Percentiles rank a stretch among this genome's conserved stretches.
Conservation (phyloP, 768 basidiomycete species). For the Rhizopogon roseolus region DNA sequence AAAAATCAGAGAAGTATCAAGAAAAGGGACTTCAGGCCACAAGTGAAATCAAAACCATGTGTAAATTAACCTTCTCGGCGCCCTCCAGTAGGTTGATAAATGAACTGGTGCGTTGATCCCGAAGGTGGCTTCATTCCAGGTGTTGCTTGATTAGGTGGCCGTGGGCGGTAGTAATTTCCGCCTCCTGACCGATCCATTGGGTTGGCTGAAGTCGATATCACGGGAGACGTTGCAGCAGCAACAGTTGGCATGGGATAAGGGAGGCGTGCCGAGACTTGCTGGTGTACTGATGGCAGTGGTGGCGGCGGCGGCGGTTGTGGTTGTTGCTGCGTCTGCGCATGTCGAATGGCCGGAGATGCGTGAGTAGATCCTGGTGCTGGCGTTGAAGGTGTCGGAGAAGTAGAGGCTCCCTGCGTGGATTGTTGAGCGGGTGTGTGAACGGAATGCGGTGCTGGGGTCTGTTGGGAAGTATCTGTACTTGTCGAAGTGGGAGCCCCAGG, state of each 20-base stretch:
- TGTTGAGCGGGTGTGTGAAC: conserved; percentile 22
- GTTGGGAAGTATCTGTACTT: conserved; percentile 13
- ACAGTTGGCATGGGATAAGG: conserved; percentile 77
- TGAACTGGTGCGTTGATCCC: conserved; percentile 36
- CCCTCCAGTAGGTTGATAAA: conserved; percentile 41
- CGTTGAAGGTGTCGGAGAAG: conserved; percentile 30
- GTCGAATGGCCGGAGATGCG: conserved; percentile 30
- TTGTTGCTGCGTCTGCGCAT: conserved; percentile 26
- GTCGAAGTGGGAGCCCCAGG: conserved; percentile 15
- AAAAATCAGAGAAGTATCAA: not conserved
- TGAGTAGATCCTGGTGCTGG: conserved; percentile 25
- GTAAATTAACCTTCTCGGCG: conserved; percentile 19
- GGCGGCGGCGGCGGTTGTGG: conserved; percentile 7
- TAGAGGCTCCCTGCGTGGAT: conserved; percentile 21
- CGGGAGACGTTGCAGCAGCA: conserved; percentile 56
- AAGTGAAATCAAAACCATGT: conserved; percentile 3
- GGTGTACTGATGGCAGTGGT: conserved; percentile 11
- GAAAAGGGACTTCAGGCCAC: not conserved
- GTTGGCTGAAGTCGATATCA: conserved; percentile 41
- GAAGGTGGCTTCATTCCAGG: conserved; percentile 19
- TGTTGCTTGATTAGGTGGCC: conserved; percentile 26
- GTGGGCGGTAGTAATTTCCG: conserved; percentile 52
- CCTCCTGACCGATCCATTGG: conserved; percentile 22
- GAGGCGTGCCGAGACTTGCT: conserved; percentile 24
- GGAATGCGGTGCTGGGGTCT: conserved; percentile 26